Evolutionary conservation across 2,329 filamentous ascomycete genomes (phyloP).

Genomic region (Cladosporium sphaerospermum): DNA sequence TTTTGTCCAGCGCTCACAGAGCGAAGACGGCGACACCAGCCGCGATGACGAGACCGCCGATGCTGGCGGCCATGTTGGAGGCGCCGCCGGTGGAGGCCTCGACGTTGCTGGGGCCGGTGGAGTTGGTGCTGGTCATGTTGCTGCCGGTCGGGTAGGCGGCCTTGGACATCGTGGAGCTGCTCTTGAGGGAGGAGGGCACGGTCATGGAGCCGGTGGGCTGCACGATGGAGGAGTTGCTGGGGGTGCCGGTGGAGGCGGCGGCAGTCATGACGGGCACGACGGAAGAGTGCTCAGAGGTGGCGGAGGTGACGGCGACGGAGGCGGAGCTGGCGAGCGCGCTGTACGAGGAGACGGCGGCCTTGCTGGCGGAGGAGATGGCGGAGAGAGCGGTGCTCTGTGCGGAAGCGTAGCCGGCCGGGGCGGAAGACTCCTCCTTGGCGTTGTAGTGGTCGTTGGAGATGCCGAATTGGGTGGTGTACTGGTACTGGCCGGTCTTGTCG

Average conservation of each 20-base stretch:
- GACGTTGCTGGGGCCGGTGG: slow-evolving; percentile 21
- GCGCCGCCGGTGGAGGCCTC: slow-evolving; percentile 18
- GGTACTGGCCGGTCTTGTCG: slow-evolving; percentile 54
- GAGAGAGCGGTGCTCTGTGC: slow-evolving; percentile 12
- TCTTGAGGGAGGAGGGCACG: slow-evolving; percentile 24
- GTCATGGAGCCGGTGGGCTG: slow-evolving; percentile 31
- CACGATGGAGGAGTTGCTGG: slow-evolving; percentile 21
- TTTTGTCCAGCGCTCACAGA: slow-evolving; percentile 17
- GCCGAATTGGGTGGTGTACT: slow-evolving; percentile 58
- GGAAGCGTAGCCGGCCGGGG: slow-evolving; percentile 48
- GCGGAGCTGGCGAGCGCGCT: slow-evolving; percentile 7
- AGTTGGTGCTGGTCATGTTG: slow-evolving; percentile 19
- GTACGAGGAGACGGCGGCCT: slow-evolving; percentile 12
- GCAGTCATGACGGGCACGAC: slow-evolving; percentile 28
- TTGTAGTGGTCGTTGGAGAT: slow-evolving; percentile 42
- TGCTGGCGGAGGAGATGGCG: slow-evolving; percentile 18
- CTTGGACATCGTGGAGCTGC: slow-evolving; percentile 9
- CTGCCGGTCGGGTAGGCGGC: slow-evolving; percentile 22
- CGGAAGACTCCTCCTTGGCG: slow-evolving; percentile 1
- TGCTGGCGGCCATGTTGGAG: slow-evolving; percentile 30
- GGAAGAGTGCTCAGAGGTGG: slow-evolving; percentile 18
- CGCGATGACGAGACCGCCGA: slow-evolving; percentile 34
- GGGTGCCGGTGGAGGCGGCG: slow-evolving; percentile 21
- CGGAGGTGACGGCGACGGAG: not conserved
- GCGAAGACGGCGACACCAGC: slow-evolving; percentile 37